Base-by-base conservation (phyloP, 176 grass and related monocot genomes). In the Triticum timopheevii region DNA sequence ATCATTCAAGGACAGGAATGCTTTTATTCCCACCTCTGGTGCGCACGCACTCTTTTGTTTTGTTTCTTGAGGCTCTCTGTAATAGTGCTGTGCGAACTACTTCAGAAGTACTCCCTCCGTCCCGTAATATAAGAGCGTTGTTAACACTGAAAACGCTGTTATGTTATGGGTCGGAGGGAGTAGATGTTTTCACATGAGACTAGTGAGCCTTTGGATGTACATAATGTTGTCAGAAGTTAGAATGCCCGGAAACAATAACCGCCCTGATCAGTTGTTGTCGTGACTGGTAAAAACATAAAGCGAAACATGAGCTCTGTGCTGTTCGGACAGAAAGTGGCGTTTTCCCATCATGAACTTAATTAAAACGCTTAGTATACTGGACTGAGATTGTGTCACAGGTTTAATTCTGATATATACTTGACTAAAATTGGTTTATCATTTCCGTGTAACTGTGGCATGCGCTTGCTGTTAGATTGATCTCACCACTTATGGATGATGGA, bases 281-380 rank as follows among this genome's bases (percentile, higher is more conserved):
- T 59, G 76, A 78, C 33, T 23, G 11, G 2, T 78, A 35, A 13
- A 23, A 79, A 58, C 16, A 8, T 24, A 5, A 70, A 31, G 30
- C 7, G 15, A 4, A 7, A 1, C 64, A 68, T 3, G 31, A 69
- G 8, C 3, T 7, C 9, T 68, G 16, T 69, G 65, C 17, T 69
- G 4, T 69, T 38, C 38, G 31, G 19, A 69, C 66, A 22, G 33
- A 27, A 70, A 70, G 11, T 36, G 11, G 72, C 0, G 16, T 1
- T 49, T 67, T 78, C n/a, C 83, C 39, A 62, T 50, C 39, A 49
- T 64, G 66, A 47, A 86, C 27, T 50, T 45, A 5, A 73, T 50
- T 45, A 5, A 73, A 35, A 63, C 31, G n/a, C 39, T 72, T 61
- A 12, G 35, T 31, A n/a, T 15, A n/a, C 6, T 35, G 6, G 12